phyloP scores from a whole-genome alignment of 139 green algal species.

The Chlorella sorokiniana region DNA sequence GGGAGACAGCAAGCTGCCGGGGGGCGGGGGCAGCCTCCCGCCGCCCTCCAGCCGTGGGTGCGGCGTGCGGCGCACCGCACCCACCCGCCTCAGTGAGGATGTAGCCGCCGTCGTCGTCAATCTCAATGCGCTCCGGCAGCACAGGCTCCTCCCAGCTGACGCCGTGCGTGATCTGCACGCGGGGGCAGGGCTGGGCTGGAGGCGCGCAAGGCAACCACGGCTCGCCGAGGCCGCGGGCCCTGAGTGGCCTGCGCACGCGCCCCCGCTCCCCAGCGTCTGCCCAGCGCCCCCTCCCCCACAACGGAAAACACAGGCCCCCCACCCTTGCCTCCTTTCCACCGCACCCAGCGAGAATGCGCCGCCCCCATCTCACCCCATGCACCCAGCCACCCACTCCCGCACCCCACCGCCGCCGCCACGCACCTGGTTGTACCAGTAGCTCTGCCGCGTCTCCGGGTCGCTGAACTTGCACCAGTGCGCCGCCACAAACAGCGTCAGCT shows the following conservation, averaged over 20 bases:
- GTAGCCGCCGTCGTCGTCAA: conserved; percentile 34
- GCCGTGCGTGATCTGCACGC: conserved; percentile 23
- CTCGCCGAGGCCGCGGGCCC: neutral
- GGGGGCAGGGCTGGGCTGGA: neutral
- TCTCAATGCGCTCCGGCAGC: conserved; percentile 16
- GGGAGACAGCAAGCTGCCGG: neutral
- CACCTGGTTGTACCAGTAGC: conserved; percentile 44
- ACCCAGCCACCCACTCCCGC: neutral
- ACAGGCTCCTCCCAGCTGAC: conserved; percentile 29
- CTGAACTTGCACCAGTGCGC: conserved; percentile 41
- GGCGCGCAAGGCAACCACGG: neutral
- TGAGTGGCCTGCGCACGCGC: neutral
- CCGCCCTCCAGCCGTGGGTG: neutral
- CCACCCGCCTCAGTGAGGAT: conserved; percentile 31
- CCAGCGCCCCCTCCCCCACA: too few species aligned
- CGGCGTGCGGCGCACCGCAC: neutral
- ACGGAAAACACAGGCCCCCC: too few species aligned
- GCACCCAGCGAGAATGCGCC: too few species aligned
- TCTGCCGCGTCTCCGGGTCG: neutral
- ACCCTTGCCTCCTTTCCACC: too few species aligned
- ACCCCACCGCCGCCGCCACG: too few species aligned
- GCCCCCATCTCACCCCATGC: neutral
- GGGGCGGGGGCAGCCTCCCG: neutral
- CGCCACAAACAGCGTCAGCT: conserved; percentile 48
- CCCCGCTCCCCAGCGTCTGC: neutral